Evolutionary conservation across 2,329 filamentous ascomycete species (phyloP), one percentile per base, ranked within the genome.

Genomic region (Aspergillus clavatus): DNA sequence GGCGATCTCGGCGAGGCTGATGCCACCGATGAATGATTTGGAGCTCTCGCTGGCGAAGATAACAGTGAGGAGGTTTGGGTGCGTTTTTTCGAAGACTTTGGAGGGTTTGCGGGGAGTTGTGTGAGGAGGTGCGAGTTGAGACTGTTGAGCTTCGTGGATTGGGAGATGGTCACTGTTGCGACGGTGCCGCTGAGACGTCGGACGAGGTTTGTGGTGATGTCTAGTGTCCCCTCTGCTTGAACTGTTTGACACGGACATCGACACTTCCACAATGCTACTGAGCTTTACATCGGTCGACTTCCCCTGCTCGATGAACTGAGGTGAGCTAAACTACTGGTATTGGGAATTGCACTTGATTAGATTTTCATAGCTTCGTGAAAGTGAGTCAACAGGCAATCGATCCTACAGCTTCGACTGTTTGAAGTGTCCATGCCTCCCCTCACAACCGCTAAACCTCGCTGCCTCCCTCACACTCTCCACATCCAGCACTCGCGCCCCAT

Each of bases 21-120:
- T 89, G 47, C 87, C 91, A 60, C 84, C 86, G 70, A 87, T 89
- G 75, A 93, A 94, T 60, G 89, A 87, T 71, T 87, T 93, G 74
- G 86, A 89, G 47, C 86, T 91, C 62, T 83, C 84, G 61, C 86
- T 82, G 49, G 76, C 77, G 33, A 81, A 75, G 60, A 60, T 35
- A 7, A 60, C 38, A 18, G 47, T 51, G 7, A 58, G 45, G 6
- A 60, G 50, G 28, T 58, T 47, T 11, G 36, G 12, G 26, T 53
- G 43, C 8, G 28, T 24, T n/a, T 47, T 5, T 8, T 45, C 42
- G 8, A 60, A n/a, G 26, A 10, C 41, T 27, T 33, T 40, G 27
- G 10, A 62, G 14, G n/a, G 51, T 48, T 16, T 40, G 10, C n/a
- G 3, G 53, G 51, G 16, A 61, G 50, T 7, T 39, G 18, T 1